Base-by-base conservation (phyloP, 2,329 filamentous ascomycete genomes). In the Berkeleyomyces basicola region DNA sequence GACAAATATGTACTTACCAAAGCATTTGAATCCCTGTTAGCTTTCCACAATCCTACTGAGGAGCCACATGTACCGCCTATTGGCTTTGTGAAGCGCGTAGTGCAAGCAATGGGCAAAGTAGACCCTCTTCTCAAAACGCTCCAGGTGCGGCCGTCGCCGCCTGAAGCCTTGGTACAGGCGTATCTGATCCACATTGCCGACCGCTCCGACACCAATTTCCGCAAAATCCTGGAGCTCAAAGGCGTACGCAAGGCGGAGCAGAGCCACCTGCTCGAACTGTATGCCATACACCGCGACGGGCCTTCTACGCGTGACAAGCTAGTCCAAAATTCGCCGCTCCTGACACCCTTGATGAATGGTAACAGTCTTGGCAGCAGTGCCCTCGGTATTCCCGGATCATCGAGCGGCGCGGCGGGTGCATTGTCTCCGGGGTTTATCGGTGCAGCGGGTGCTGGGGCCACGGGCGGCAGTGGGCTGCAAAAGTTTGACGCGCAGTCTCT, bases 101-200 rank as follows among this genome's bases (percentile, higher is more conserved):
- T 87, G 70, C 81, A 85, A 65, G 86, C 83, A 70, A 93, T 96
- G 79, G 83, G 84, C 64, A 89, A 90, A 67, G 85, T 97, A 67
- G 92, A 97, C 70, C 88, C 90, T 0, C 81, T 99, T 31, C 85
- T 99, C 68, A 99, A 99, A 74, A 97, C 93, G 2, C 82, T 99
- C 2, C 93, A 99, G 77, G 92, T 99, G 58, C 89, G 89, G 37
- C 84, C 91, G 2, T 88, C 87, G 3, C 93, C 93, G 0, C 88
- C 92, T 0, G 93, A 99, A 76, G 92, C 89, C 1, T 82, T 99
- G 3, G 91, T 99, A 0, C 92, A 97, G 75, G 93, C 93, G 42
- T 99, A 99, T 72, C 84, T 99, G 42, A 95, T 97, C 72, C 93
- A 97, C 74, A 93, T 99, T 67, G 90, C 84, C 67, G 93, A 99